Conservation (phyloP, 768 basidiomycete species). For the Mycena haematopus region DNA sequence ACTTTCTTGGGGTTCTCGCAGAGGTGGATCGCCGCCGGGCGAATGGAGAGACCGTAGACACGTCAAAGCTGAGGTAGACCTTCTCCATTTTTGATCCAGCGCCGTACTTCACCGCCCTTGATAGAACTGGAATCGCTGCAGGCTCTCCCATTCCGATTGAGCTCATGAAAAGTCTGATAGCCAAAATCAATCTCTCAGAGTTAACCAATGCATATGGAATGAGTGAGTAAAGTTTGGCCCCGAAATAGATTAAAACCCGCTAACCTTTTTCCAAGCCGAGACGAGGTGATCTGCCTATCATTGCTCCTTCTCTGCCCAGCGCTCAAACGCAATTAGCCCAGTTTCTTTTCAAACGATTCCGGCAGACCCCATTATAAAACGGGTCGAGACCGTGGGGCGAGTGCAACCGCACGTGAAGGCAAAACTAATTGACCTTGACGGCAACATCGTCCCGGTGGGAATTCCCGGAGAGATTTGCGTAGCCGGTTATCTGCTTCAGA, state of each 20-base stretch:
- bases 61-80: slow-evolving; percentile 58
- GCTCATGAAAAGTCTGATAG: slow-evolving; percentile 76
- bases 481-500: slow-evolving; percentile 80
- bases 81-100: not conserved
- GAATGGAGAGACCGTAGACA: slow-evolving; percentile 53
- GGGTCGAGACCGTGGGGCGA: slow-evolving; percentile 83
- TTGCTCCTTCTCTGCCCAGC: not conserved
- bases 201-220: slow-evolving; percentile 86
- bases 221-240: slow-evolving; percentile 58
- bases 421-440: slow-evolving; percentile 65
- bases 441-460: slow-evolving; percentile 72
- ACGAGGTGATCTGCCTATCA: slow-evolving; percentile 55
- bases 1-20: slow-evolving; percentile 76
- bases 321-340: slow-evolving; percentile 53
- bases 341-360: slow-evolving; percentile 84
- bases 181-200: slow-evolving; percentile 69
- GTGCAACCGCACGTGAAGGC: slow-evolving; percentile 80
- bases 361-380: slow-evolving; percentile 71
- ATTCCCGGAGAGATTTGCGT: slow-evolving; percentile 77
- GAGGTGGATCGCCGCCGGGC: slow-evolving; percentile 66
- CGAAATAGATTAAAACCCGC: not conserved
- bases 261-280: slow-evolving; percentile 56
- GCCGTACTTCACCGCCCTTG: not conserved
- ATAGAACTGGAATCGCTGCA: slow-evolving; percentile 83
- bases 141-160: slow-evolving; percentile 82